These are phyloP conservation scores for Paspalum vaginatum DNA, from an alignment of 176 grass and related monocot species.

Conservation along the genomic window DNA sequence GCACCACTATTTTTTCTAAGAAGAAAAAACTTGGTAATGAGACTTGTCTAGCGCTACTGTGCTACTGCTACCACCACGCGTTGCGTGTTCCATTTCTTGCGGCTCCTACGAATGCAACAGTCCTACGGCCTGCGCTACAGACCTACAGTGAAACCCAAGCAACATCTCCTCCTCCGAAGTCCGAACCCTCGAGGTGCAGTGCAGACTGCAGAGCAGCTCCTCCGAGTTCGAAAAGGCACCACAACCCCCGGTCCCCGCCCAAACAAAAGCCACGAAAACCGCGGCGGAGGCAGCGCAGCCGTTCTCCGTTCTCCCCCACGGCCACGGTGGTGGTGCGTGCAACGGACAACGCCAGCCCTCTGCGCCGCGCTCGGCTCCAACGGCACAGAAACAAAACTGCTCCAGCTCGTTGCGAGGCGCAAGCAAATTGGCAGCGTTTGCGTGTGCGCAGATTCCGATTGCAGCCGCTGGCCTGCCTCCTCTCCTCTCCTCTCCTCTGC, in stretches of 20 bases:
- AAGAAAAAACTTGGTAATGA: too few species aligned
- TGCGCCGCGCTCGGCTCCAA: background rate
- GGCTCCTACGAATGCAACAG: too few species aligned
- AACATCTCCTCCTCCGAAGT: too few species aligned
- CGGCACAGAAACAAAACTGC: constrained; percentile 1
- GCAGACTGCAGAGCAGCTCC: background rate
- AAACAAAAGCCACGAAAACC: background rate
- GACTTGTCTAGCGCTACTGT: too few species aligned
- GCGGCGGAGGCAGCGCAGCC: constrained; percentile 7
- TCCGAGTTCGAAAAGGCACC: constrained; percentile 36
- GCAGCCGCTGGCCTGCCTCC: constrained; percentile 15
- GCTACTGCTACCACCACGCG: too few species aligned
- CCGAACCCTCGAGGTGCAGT: background rate
- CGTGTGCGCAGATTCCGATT: constrained; percentile 34
- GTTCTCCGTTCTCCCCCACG: background rate
- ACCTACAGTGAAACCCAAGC: constrained; percentile 24
- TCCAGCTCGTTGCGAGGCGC: background rate
- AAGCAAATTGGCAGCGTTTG: background rate
- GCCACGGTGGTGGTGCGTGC: constrained; percentile 12
- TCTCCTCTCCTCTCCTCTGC: background rate
- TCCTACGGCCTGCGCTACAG: background rate
- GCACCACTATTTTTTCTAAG: too few species aligned
- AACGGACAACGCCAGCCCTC: background rate
- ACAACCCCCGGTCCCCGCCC: too few species aligned
- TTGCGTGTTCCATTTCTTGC: too few species aligned